phyloP scores from a whole-genome alignment of 2,329 filamentous ascomycete genomes.

The Aspergillus jensenii region DNA sequence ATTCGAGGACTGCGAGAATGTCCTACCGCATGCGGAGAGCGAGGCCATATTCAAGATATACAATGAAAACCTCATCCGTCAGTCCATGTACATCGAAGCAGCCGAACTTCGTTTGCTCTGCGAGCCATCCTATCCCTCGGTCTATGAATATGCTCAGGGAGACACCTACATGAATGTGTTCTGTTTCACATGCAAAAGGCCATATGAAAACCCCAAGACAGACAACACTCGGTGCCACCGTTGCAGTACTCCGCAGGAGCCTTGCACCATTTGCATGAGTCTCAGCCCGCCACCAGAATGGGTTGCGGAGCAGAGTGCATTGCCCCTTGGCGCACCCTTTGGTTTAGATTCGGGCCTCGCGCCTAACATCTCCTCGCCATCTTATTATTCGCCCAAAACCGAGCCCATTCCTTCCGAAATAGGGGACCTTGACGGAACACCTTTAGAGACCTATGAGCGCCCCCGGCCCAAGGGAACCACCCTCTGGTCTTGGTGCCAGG shows the following conservation, averaged over 20 bases:
- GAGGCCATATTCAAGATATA: conserved; percentile 58
- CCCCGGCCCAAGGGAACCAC: conserved; percentile 33
- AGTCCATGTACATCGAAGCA: conserved; percentile 48
- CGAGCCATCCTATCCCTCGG: conserved; percentile 55
- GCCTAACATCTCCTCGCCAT: conserved; percentile 45
- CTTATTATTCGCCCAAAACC: conserved; percentile 44
- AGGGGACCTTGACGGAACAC: conserved; percentile 22
- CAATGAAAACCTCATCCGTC: conserved; percentile 54
- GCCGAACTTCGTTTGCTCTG: conserved; percentile 57
- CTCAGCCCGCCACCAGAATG: conserved; percentile 42
- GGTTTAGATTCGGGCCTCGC: conserved; percentile 23
- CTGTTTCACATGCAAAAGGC: conserved; percentile 58
- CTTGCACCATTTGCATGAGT: conserved; percentile 45
- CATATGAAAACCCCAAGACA: conserved; percentile 51
- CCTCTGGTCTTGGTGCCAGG: conserved; percentile 59
- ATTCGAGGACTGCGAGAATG: conserved; percentile 37
- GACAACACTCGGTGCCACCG: conserved; percentile 54
- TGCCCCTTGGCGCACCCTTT: conserved; percentile 11
- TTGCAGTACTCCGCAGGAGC: conserved; percentile 43
- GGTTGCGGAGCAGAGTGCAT: conserved; percentile 27
- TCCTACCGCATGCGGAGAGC: conserved; percentile 47
- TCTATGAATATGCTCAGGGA: conserved; percentile 57
- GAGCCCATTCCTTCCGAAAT: conserved; percentile 29
- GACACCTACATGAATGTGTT: conserved; percentile 56
- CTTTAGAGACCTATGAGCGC: conserved; percentile 23